Percentiles rank a stretch among this genome's conserved stretches.
Conservation (phyloP, 805 yeast genomes). For the Nakazawaea populi region DNA sequence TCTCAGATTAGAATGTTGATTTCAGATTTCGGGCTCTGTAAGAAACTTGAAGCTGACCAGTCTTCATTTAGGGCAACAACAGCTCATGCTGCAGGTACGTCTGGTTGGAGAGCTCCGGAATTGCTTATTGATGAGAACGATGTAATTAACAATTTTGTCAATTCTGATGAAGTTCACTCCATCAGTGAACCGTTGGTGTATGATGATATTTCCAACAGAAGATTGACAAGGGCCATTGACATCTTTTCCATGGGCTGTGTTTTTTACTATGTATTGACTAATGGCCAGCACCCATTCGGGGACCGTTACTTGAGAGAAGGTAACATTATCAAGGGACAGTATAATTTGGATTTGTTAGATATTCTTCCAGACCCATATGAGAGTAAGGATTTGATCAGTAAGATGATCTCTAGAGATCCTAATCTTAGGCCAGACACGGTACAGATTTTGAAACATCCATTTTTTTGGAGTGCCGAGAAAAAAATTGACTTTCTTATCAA, state of each 20-base stretch:
- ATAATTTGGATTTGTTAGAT: constrained; percentile 42
- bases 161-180: neutral
- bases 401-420: constrained; percentile 72
- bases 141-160: constrained; percentile 19
- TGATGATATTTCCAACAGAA: constrained; percentile 40
- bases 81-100: constrained; percentile 91
- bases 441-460: constrained; percentile 73
- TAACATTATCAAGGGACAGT: constrained; percentile 70
- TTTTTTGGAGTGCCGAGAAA: constrained; percentile 73
- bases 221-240: constrained; percentile 86
- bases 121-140: constrained; percentile 41
- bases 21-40: constrained; percentile 95
- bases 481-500: constrained; percentile 79
- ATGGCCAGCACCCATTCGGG: constrained; percentile 95
- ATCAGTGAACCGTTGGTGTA: constrained; percentile 26
- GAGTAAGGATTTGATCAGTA: constrained; percentile 62
- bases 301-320: constrained; percentile 83
- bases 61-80: constrained; percentile 91
- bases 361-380: constrained; percentile 46
- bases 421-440: constrained; percentile 63
- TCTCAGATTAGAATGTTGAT: constrained; percentile 65
- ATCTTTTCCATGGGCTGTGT: constrained; percentile 94
- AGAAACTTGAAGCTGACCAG: constrained; percentile 85
- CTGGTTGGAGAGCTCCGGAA: constrained; percentile 99
- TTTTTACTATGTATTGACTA: constrained; percentile 76